Percentiles rank a stretch among this genome's conserved stretches.
Conservation (phyloP, 2,329 filamentous ascomycete species). For the Zasmidium cellare region DNA sequence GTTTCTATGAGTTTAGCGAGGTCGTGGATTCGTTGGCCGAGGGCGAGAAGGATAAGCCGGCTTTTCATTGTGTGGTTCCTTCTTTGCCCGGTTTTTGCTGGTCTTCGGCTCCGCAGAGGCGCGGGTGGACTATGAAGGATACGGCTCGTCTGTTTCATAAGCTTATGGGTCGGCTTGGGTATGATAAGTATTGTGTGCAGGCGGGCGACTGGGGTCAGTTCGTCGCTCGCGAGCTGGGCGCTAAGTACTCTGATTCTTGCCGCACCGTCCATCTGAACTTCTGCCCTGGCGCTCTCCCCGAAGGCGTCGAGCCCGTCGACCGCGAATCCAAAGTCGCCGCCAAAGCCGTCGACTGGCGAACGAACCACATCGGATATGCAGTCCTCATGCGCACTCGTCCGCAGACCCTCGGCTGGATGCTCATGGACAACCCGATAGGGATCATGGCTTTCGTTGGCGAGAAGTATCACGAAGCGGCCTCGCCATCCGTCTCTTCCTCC, state of each 20-base stretch:
- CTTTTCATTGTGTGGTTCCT: constrained; percentile 60
- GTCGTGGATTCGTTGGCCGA: constrained; percentile 39
- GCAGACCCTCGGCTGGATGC: constrained; percentile 44
- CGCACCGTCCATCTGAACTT: constrained; percentile 45
- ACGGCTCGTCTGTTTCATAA: constrained; percentile 40
- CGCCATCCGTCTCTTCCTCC: constrained; percentile 34
- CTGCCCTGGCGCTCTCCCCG: constrained; percentile 39
- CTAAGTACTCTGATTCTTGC: constrained; percentile 37
- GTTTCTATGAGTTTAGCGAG: constrained; percentile 46
- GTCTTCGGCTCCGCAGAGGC: constrained; percentile 34
- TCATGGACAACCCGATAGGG: constrained; percentile 46
- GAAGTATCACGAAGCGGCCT: constrained; percentile 44
- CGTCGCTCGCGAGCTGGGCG: constrained; percentile 41
- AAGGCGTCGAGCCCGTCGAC: constrained; percentile 32
- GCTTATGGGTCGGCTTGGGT: constrained; percentile 44
- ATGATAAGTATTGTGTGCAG: constrained; percentile 40
- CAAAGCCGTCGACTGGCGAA: constrained; percentile 38
- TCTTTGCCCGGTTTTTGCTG: constrained; percentile 59
- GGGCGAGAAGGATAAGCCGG: constrained; percentile 28
- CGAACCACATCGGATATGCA: constrained; percentile 44
- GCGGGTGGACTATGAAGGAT: constrained; percentile 40
- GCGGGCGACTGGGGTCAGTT: constrained; percentile 46
- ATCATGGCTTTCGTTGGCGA: constrained; percentile 48
- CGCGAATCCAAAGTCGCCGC: constrained; percentile 36
- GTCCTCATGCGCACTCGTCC: constrained; percentile 45